These are phyloP conservation scores for California macrophylla DNA, from an alignment of 441 rosid species.

Conservation along the genomic window DNA sequence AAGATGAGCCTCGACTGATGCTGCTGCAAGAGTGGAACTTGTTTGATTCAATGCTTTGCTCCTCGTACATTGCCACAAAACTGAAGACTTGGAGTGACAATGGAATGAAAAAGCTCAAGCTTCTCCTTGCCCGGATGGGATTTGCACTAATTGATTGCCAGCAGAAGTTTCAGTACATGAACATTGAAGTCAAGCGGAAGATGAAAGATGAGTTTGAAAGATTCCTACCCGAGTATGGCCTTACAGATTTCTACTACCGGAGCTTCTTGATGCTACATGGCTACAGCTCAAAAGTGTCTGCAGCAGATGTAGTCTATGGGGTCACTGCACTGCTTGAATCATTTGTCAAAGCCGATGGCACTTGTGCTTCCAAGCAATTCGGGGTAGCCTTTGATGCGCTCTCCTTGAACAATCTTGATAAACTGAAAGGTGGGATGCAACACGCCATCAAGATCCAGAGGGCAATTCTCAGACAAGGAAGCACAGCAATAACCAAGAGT, in stretches of 20 bases:
- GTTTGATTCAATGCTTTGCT: slow-evolving; percentile 90
- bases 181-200: slow-evolving; percentile 62
- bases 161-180: slow-evolving; percentile 92
- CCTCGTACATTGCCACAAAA: slow-evolving; percentile 69
- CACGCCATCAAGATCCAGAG: slow-evolving; percentile 85
- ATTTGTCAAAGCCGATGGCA: slow-evolving; percentile 54
- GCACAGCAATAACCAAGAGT: slow-evolving; percentile 69
- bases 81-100: slow-evolving; percentile 92
- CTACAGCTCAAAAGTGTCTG: slow-evolving; percentile 81
- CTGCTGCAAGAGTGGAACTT: slow-evolving; percentile 80
- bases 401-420: slow-evolving; percentile 61
- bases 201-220: slow-evolving; percentile 81
- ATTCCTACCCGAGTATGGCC: slow-evolving; percentile 77
- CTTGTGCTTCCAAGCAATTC: slow-evolving; percentile 77
- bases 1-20: slow-evolving; percentile 84
- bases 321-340: slow-evolving; percentile 92
- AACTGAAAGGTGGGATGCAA: slow-evolving; percentile 73
- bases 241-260: slow-evolving; percentile 70
- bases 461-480: slow-evolving; percentile 87
- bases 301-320: slow-evolving; percentile 90
- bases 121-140: slow-evolving; percentile 85
- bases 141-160: slow-evolving; percentile 84
- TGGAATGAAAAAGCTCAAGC: slow-evolving; percentile 81
- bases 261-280: slow-evolving; percentile 74
- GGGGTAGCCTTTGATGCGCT: slow-evolving; percentile 91